Evolutionary conservation across 2,329 filamentous ascomycete species (phyloP).

Genomic region (Aspergillus novoparasiticus): DNA sequence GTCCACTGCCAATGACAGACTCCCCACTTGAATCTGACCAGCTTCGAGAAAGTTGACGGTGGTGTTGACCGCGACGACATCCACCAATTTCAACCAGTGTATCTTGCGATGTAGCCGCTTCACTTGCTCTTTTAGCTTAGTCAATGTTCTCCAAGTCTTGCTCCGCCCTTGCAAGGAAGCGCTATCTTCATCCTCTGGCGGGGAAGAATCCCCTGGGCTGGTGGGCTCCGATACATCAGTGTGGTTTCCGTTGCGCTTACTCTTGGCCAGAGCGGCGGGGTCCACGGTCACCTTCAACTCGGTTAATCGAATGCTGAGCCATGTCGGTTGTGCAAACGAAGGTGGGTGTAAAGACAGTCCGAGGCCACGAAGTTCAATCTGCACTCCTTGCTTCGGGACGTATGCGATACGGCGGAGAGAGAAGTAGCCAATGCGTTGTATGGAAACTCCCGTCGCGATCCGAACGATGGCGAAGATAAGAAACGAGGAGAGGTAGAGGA

Average conservation of each 20-base stretch:
- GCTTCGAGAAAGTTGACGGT: constrained; percentile 76
- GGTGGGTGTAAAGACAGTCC: constrained; percentile 88
- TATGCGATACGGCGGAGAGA: constrained; percentile 90
- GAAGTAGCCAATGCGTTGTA: constrained; percentile 91
- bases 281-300: constrained; percentile 86
- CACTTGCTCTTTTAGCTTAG: constrained; percentile 76
- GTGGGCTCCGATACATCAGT: constrained; percentile 24
- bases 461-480: constrained; percentile 90
- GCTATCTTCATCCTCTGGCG: constrained; percentile 20
- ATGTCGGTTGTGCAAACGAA: constrained; percentile 95
- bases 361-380: constrained; percentile 84
- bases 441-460: constrained; percentile 90
- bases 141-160: constrained; percentile 80
- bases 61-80: constrained; percentile 81
- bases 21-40: constrained; percentile 81
- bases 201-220: constrained; percentile 21
- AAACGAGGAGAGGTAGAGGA: constrained; percentile 89
- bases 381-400: constrained; percentile 83
- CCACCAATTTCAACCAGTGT: constrained; percentile 84
- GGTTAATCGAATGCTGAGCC: constrained; percentile 85
- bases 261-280: constrained; percentile 59
- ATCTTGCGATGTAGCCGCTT: constrained; percentile 86
- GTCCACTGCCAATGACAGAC: constrained; percentile 82
- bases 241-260: constrained; percentile 25
- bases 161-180: constrained; percentile 50